Evolutionary conservation across 805 yeast species (phyloP), one percentile per base, ranked within the genome.

Genomic region (Ogataea parapolymorpha): DNA sequence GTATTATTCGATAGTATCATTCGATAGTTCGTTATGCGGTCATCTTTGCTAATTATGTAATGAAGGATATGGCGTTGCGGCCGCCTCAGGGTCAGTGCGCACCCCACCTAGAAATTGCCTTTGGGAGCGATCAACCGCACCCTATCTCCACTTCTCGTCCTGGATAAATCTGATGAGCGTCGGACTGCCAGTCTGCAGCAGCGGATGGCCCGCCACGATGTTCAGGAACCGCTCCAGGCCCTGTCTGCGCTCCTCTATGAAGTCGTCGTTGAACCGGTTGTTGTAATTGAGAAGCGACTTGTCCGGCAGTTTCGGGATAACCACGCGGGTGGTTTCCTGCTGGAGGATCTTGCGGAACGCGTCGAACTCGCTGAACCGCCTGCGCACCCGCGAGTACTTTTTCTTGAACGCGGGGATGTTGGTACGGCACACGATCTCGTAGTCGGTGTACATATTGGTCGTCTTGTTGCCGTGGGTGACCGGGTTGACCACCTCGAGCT

Each of bases 311-410:
- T 79, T 75, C 2, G 98, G 98, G 22, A 93, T 80, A 26, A 85
- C 74, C 13, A 93, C 96, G 34, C 87, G 70, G 3, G 87, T 74
- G 27, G 85, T 71, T 58, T 91, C 97, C 39, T 76, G 74, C 51
- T 85, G 86, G 31, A 91, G 65, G 26, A 85, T 74, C 42, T 77
- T 81, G 46, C 86, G 73, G 57, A 91, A 86, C 17, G 77, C 72
- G 46, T 85, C 98, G 61, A 91, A 91, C 56, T 93, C 98, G 32
- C 89, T 79, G 67, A 88, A 91, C 35, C 98, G 66, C 53, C 99
- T 74, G 46, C 97, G 77, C 6, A 89, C 95, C 24, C 71, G 65
- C 23, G 88, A 78, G 29, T 62, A 62, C 37, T 80, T 69, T 46
- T 77, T 74, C 48, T 76, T 76, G 65, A 93, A 91, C 2, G 89